Evolutionary conservation across 257 asterid species (phyloP).

Genomic region (Nicotiana obtusifolia): DNA sequence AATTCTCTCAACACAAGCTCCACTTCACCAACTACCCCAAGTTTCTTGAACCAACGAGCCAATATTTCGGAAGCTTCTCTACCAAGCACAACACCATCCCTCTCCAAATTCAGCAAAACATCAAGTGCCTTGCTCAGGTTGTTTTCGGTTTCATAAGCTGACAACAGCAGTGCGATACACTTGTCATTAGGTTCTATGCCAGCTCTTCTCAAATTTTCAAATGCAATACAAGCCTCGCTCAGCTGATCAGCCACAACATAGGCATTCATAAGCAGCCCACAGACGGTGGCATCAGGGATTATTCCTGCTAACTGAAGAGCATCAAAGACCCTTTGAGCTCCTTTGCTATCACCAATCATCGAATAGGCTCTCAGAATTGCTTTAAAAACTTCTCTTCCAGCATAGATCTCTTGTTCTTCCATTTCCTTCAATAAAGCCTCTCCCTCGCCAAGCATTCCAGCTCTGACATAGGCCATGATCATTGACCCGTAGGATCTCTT

Average conservation of each 20-base stretch:
- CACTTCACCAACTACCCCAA: constrained; percentile 76
- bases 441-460: constrained; percentile 45
- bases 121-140: constrained; percentile 60
- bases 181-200: constrained; percentile 71
- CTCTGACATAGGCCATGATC: constrained; percentile 84
- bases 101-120: constrained; percentile 57
- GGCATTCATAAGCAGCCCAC: constrained; percentile 83
- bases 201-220: constrained; percentile 56
- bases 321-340: constrained; percentile 74
- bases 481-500: constrained; percentile 83
- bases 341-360: constrained; percentile 57
- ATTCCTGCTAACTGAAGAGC: constrained; percentile 72
- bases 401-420: constrained; percentile 59
- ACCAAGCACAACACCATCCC: constrained; percentile 37
- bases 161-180: constrained; percentile 58
- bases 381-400: constrained; percentile 81
- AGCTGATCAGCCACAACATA: constrained; percentile 52
- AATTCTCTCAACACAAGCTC: constrained; percentile 58
- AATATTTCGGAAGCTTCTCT: constrained; percentile 63
- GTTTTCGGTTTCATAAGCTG: constrained; percentile 58
- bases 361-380: constrained; percentile 84
- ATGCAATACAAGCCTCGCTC: constrained; percentile 57
- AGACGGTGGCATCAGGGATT: constrained; percentile 61
- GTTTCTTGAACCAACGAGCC: constrained; percentile 58
- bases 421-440: constrained; percentile 61